Conservation (phyloP, 164 flowering plant genomes). For the Litsea cubeba region DNA sequence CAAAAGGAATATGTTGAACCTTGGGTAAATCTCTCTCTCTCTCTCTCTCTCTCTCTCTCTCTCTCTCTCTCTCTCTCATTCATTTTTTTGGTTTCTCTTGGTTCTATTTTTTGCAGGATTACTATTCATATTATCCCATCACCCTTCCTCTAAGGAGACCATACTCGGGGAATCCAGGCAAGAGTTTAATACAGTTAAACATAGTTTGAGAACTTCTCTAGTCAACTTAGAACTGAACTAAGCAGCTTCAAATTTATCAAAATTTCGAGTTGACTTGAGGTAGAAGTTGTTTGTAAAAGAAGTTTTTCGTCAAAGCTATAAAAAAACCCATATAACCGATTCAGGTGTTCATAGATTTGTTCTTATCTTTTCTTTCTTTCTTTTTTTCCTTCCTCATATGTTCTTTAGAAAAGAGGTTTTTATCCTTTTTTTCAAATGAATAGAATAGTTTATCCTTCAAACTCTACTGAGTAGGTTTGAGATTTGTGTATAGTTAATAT, state of each 20-base stretch:
- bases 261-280: no score
- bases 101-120: slow-evolving; percentile 15
- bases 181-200: neutral
- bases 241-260: neutral
- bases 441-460: neutral
- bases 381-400: neutral
- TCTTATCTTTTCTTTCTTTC: neutral
- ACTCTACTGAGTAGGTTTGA: neutral
- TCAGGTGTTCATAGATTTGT: neutral
- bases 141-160: slow-evolving; percentile 74
- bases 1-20: slow-evolving; percentile 35
- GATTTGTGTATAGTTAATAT: neutral
- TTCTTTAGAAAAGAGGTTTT: no score
- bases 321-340: neutral
- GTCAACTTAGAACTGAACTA: neutral
- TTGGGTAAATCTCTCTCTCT: slow-evolving; percentile 17
- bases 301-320: neutral
- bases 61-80: neutral
- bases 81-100: neutral
- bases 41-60: neutral
- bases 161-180: slow-evolving; percentile 73
- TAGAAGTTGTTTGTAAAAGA: no score
- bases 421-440: neutral
- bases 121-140: slow-evolving; percentile 20
- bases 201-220: neutral